These are phyloP conservation scores for Phoma herbarum DNA, from an alignment of 2,329 filamentous ascomycete genomes.

Conservation along the genomic window DNA sequence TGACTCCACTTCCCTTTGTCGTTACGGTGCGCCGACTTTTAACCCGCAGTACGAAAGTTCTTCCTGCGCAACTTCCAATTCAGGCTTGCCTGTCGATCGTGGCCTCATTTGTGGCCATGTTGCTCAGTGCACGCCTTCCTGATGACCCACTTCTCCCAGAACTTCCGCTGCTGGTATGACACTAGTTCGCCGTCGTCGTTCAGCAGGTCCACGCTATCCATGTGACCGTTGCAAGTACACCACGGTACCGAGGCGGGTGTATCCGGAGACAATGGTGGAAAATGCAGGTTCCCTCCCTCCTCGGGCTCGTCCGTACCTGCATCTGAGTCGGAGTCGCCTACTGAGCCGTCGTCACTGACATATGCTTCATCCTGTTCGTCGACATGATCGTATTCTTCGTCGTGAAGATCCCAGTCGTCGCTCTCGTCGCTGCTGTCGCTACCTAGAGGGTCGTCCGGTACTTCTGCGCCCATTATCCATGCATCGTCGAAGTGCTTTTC, in stretches of 20 bases:
- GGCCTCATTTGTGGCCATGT: constrained; percentile 50
- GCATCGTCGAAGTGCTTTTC: constrained; percentile 62
- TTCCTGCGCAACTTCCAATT: background rate
- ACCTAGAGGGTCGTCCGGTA: constrained; percentile 57
- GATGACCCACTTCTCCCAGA: constrained; percentile 65
- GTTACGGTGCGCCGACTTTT: background rate
- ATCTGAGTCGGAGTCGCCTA: constrained; percentile 47
- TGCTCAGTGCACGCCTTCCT: constrained; percentile 56
- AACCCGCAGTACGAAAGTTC: constrained; percentile 4
- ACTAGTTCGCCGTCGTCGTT: constrained; percentile 60
- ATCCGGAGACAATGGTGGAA: constrained; percentile 56
- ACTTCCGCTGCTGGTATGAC: constrained; percentile 60
- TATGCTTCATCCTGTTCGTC: constrained; percentile 45
- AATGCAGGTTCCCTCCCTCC: constrained; percentile 55
- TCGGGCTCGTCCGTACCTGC: constrained; percentile 50
- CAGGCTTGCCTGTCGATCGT: background rate
- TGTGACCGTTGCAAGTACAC: constrained; percentile 56
- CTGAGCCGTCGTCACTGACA: constrained; percentile 45
- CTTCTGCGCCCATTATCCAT: constrained; percentile 57
- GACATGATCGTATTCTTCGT: constrained; percentile 41
- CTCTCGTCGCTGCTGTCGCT: constrained; percentile 55
- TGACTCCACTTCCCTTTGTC: constrained; percentile 6
- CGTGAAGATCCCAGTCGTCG: constrained; percentile 48
- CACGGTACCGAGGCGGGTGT: constrained; percentile 57
- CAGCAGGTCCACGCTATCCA: constrained; percentile 56